Percentiles rank a stretch among this genome's conserved stretches.
Conservation (phyloP, 805 yeast species). For the Candida ponderosae region DNA sequence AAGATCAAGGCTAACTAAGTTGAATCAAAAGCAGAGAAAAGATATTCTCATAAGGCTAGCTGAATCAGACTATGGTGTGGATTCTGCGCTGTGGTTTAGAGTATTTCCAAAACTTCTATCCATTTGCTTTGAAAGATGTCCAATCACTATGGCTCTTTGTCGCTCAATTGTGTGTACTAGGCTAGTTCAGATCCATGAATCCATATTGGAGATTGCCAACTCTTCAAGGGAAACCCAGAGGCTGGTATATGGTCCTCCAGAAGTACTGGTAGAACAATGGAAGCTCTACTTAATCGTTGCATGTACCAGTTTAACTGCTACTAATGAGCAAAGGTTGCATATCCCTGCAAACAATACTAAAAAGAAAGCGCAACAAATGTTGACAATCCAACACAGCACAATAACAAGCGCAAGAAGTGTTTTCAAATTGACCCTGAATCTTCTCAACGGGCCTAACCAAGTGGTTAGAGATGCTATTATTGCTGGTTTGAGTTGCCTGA, state of each 20-base stretch:
- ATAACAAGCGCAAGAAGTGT: constrained; percentile 89
- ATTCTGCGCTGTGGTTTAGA: constrained; percentile 93
- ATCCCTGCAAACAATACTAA: constrained; percentile 47
- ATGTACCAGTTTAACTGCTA: constrained; percentile 83
- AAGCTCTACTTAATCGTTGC: constrained; percentile 83
- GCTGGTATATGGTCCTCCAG: constrained; percentile 44
- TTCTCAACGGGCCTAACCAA: constrained; percentile 61
- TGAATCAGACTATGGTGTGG: constrained; percentile 90
- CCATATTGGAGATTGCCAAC: constrained; percentile 45
- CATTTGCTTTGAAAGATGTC: constrained; percentile 70
- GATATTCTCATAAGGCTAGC: constrained; percentile 72
- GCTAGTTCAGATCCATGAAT: constrained; percentile 77
- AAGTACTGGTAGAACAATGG: constrained; percentile 78
- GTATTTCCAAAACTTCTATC: constrained; percentile 70
- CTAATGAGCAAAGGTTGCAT: constrained; percentile 75
- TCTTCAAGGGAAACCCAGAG: constrained; percentile 21
- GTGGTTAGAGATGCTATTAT: constrained; percentile 79
- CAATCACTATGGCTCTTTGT: constrained; percentile 89
- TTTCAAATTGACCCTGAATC: constrained; percentile 79
- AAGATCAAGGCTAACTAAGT: constrained; percentile 56
- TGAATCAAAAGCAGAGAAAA: constrained; percentile 48
- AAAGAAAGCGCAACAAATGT: constrained; percentile 70
- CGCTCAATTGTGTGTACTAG: constrained; percentile 86
- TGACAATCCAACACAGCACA: constrained; percentile 81
- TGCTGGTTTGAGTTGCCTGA: constrained; percentile 82